Evolutionary conservation across 2,329 filamentous ascomycete species (phyloP), one percentile per base, ranked within the genome.

Genomic region (Paecilomyces formosus): DNA sequence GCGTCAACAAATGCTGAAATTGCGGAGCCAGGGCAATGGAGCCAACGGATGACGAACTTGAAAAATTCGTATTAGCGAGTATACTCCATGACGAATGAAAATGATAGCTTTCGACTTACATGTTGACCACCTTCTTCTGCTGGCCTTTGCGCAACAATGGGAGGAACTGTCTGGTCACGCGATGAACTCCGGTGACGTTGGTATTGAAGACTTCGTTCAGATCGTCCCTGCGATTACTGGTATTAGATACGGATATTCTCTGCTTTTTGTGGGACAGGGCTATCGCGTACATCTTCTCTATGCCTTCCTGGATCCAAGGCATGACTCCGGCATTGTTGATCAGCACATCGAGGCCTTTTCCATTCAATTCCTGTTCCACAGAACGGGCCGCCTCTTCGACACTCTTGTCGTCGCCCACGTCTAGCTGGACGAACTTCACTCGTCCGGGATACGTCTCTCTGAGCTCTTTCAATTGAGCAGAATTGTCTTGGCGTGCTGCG

Each of bases 71-170:
- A 13, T 62, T 53, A 60, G 62, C 6, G 39, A 28, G 8, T 12
- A 21, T 51, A 15, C 5, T 52, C 2, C 11, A 21, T 7, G 7
- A 52, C 53, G 24, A 13, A 6, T 26, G 12, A 5, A 1, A 8
- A 26, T 21, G 4, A 15, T 15, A 9, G 3, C 3, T 55, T 56
- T 18, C 6, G 6, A 62, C 71, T 61, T 63, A 79, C 77, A 81
- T 74, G 56, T 79, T 81, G 28, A 72, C 63, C 7, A 81, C 70
- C 28, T 74, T 74, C 66, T 79, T 81, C 57, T 68, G 65, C 6
- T 62, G 61, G 2, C 77, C 76, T 51, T 71, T 69, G 12, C 69
- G 62, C 3, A 79, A 58, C 2, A 78, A 63, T 1, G 74, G 72
- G 8, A 80, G 59, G 31, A 80, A 76, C 1, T 68, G 66, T 9